phyloP scores from a whole-genome alignment of 257 asterid species.

The Gynochthodes officinalis region DNA sequence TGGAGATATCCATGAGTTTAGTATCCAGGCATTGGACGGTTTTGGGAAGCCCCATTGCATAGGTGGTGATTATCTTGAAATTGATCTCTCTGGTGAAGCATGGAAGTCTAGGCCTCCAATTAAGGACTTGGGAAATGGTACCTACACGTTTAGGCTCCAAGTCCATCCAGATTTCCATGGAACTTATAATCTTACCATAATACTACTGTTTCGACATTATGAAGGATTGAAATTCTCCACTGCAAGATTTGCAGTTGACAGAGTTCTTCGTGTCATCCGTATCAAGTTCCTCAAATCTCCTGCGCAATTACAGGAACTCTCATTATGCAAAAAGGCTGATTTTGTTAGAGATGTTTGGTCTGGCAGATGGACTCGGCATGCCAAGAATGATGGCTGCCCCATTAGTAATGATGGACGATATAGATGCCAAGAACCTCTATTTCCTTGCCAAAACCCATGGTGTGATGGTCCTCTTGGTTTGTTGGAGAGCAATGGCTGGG shows the following conservation, averaged over 20 bases:
- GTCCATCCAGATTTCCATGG: conserved; percentile 83
- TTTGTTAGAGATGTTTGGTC: conserved; percentile 64
- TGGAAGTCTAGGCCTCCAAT: conserved; percentile 94
- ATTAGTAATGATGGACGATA: conserved; percentile 70
- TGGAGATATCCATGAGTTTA: conserved; percentile 68
- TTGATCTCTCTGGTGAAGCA: conserved; percentile 66
- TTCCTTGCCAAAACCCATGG: conserved; percentile 75
- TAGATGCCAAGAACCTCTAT: conserved; percentile 62
- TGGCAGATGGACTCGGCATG: conserved; percentile 90
- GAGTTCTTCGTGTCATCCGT: conserved; percentile 51
- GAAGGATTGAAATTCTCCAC: conserved; percentile 72
- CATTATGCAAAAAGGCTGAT: conserved; percentile 53
- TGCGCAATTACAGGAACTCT: conserved; percentile 38
- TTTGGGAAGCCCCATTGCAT: conserved; percentile 53
- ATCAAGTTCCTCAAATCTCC: conserved; percentile 44
- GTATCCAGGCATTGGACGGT: conserved; percentile 75
- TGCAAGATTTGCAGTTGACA: conserved; percentile 53
- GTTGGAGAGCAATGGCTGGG: conserved; percentile 92
- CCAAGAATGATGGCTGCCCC: conserved; percentile 53
- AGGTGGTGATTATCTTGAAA: conserved; percentile 95
- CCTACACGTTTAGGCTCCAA: conserved; percentile 60
- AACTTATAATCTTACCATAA: conserved; percentile 66
- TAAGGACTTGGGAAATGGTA: conserved; percentile 68
- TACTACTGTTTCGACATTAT: conserved; percentile 56
- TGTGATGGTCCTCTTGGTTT: conserved; percentile 65